Percentiles rank a stretch among this genome's conserved stretches.
Evolutionary conservation across 257 asterid species (phyloP).

Genomic region (Rhazya stricta): DNA sequence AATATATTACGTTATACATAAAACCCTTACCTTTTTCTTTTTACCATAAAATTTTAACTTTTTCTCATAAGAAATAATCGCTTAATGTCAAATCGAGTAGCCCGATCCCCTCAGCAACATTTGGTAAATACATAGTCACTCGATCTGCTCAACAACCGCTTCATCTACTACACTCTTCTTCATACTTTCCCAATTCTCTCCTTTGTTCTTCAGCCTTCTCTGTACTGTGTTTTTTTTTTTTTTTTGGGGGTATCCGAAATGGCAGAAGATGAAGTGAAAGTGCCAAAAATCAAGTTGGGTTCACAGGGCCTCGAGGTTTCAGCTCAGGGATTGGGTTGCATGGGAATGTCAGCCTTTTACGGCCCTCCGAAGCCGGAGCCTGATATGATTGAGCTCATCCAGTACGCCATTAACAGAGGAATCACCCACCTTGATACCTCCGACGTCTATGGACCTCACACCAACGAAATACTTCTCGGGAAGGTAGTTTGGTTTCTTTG

Average conservation of each 20-base stretch:
- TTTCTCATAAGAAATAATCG: no score
- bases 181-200: no score
- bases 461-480: constrained; percentile 39
- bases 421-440: constrained; percentile 37
- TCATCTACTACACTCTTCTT: no score
- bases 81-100: no score
- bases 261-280: constrained; percentile 14
- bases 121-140: no score
- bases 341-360: constrained; percentile 42
- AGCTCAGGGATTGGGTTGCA: constrained; percentile 40
- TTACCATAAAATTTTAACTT: no score
- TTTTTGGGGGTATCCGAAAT: neutral
- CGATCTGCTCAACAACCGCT: no score
- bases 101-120: no score
- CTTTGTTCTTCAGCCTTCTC: no score
- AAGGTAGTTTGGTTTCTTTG: constrained; percentile 15
- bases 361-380: constrained; percentile 42
- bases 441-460: constrained; percentile 37
- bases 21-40: no score
- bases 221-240: neutral
- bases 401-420: constrained; percentile 35
- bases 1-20: no score
- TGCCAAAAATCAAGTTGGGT: constrained; percentile 34
- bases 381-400: constrained; percentile 43
- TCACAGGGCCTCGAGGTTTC: constrained; percentile 36